A percentile compares a stretch with the other conserved stretches of the same genome.
These are phyloP conservation scores for Silene noctiflora DNA, from an alignment of 179 eudicot species.

Conservation along the genomic window DNA sequence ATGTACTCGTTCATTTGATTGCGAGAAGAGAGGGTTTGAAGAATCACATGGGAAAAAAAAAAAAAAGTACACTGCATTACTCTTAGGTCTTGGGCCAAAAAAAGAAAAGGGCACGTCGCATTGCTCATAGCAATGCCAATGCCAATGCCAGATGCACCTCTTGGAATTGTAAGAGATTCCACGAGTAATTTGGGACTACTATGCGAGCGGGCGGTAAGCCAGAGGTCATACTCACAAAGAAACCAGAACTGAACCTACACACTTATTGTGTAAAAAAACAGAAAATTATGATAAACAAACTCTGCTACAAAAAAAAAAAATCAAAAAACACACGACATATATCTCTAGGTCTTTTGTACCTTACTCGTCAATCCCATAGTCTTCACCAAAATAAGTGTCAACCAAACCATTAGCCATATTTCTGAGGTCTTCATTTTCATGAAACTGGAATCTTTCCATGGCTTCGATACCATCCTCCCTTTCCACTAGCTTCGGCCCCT, in stretches of 20 bases:
- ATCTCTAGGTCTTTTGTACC: background rate
- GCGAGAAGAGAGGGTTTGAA: no score
- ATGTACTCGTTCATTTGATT: no score
- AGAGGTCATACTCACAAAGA: background rate
- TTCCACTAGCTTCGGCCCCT: constrained; percentile 90
- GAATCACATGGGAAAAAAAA: no score
- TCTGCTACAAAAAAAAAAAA: background rate
- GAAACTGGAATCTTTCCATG: constrained; percentile 95
- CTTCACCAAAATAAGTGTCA: constrained; percentile 89
- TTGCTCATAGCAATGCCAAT: no score
- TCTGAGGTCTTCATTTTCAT: constrained; percentile 88
- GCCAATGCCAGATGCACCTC: no score
- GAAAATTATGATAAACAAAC: background rate
- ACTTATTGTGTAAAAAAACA: background rate
- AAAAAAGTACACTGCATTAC: no score
- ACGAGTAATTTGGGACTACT: no score
- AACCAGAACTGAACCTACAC: background rate
- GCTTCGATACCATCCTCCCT: constrained; percentile 95
- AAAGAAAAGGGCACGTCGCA: no score
- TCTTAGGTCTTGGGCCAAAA: no score
- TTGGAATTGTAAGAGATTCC: no score
- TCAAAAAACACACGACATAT: background rate
- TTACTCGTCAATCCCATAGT: constrained; percentile 75
- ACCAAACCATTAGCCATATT: constrained; percentile 84
- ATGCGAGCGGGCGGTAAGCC: background rate